Evolutionary conservation across 169 alveolate species (phyloP).

Genomic region (Plasmodium blacklocki): DNA sequence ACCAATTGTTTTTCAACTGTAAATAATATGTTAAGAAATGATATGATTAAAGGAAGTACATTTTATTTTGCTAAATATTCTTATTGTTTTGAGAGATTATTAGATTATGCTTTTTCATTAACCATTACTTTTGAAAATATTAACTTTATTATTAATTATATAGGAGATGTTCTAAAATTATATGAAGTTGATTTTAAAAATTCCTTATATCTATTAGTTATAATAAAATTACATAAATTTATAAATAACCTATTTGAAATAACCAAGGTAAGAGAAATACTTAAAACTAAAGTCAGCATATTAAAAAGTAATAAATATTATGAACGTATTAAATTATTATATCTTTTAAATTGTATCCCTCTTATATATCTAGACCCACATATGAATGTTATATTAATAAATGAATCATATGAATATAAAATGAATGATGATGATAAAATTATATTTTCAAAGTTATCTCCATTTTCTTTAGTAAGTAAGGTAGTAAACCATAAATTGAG

Average conservation of each 20-base stretch:
- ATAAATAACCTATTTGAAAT: constrained; percentile 67
- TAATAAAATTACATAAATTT: constrained; percentile 56
- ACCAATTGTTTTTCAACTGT: constrained; percentile 57
- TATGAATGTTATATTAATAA: constrained; percentile 71
- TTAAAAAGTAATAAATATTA: constrained; percentile 13
- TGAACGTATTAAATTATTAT: constrained; percentile 14
- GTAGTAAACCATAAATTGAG: constrained; percentile 32
- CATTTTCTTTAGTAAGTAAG: constrained; percentile 30
- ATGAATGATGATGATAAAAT: constrained; percentile 39
- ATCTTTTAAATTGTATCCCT: constrained; percentile 48
- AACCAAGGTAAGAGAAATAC: constrained; percentile 17
- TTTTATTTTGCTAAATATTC: constrained; percentile 64
- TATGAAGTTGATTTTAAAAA: constrained; percentile 31
- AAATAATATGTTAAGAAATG: constrained; percentile 32
- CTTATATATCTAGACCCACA: constrained; percentile 58
- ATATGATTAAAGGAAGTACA: constrained; percentile 6
- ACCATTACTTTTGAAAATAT: constrained; percentile 40
- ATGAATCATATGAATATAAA: constrained; percentile 50
- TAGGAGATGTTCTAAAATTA: constrained; percentile 55
- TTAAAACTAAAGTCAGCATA: constrained; percentile 21
- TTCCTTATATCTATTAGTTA: constrained; percentile 40
- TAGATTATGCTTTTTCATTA: constrained; percentile 56
- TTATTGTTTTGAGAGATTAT: constrained; percentile 47
- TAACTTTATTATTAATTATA: constrained; percentile 34
- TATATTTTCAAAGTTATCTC: constrained; percentile 65